phyloP scores from a whole-genome alignment of 345 rosid genomes.

The Eucalyptus marginata region DNA sequence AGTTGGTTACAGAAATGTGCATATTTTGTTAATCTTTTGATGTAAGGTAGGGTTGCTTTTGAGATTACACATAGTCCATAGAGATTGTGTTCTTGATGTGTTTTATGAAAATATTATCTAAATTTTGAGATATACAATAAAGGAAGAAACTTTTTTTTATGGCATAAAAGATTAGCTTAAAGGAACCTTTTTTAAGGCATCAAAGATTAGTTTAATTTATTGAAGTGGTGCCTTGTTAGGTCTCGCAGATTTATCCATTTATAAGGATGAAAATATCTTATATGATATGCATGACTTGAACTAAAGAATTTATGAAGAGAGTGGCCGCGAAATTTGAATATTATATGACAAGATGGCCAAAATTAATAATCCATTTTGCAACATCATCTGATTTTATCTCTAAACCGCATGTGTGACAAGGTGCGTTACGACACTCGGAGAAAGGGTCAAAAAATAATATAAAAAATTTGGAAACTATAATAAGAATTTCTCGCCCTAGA shows the following conservation, averaged over 20 bases:
- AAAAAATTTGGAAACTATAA: fast-evolving
- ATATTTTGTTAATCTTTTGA: too few relatives aligned
- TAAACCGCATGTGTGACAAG: neutral
- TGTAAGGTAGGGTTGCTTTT: too few relatives aligned
- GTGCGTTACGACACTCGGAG: neutral
- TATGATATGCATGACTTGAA: too few relatives aligned
- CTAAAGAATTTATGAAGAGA: too few relatives aligned
- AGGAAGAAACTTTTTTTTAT: too few relatives aligned
- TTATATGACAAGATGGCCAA: neutral
- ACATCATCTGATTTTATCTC: neutral
- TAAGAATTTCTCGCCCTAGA: neutral
- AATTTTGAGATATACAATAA: too few relatives aligned
- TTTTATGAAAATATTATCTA: too few relatives aligned
- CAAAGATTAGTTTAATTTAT: neutral
- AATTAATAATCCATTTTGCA: neutral
- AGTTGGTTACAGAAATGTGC: neutral
- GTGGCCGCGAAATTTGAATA: neutral
- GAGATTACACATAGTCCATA: neutral
- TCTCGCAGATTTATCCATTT: too few relatives aligned
- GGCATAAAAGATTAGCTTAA: too few relatives aligned
- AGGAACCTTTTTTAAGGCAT: too few relatives aligned
- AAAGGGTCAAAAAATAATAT: neutral
- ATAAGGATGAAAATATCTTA: too few relatives aligned
- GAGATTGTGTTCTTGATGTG: neutral
- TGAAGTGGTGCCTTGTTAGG: too few relatives aligned